These are phyloP conservation scores for Asparagopsis taxiformis DNA, from an alignment of 31 red algal genomes.

Conservation along the genomic window DNA sequence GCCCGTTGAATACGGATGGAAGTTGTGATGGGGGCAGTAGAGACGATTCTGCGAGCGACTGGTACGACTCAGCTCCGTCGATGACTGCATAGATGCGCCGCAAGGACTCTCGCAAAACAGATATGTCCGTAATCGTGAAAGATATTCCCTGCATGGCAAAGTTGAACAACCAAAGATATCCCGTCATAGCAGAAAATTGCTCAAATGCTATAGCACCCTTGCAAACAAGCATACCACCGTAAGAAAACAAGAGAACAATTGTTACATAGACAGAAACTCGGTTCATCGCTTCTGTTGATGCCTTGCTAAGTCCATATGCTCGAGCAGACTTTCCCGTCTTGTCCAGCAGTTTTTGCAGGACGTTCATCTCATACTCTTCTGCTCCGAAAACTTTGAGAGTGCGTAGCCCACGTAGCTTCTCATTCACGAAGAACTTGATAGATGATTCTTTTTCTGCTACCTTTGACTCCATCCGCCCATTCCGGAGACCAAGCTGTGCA, in stretches of 20 bases:
- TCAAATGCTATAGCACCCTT: constrained; percentile 48
- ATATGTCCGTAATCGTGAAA: constrained; percentile 63
- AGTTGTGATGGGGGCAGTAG: constrained; percentile 4
- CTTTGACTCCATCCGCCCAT: constrained; percentile 34
- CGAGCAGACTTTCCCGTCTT: background rate
- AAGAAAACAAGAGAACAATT: constrained; percentile 30
- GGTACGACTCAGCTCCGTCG: constrained; percentile 43
- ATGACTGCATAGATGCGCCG: constrained; percentile 47
- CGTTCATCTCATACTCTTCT: constrained; percentile 22
- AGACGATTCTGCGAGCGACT: background rate
- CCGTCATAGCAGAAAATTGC: constrained; percentile 42
- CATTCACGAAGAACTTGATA: constrained; percentile 41
- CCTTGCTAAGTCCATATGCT: constrained; percentile 33
- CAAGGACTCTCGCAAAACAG: constrained; percentile 43
- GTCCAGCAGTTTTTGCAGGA: constrained; percentile 31
- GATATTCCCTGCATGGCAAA: constrained; percentile 69
- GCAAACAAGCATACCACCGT: constrained; percentile 57
- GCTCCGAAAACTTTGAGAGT: constrained; percentile 64
- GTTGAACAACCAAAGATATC: constrained; percentile 76
- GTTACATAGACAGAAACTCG: constrained; percentile 52
- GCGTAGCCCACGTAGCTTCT: constrained; percentile 36
- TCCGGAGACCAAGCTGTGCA: constrained; percentile 50
- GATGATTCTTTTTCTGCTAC: constrained; percentile 30
- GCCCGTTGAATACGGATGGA: constrained; percentile 17
- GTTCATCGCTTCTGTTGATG: constrained; percentile 30